Percentiles rank a stretch among this genome's conserved stretches.
Evolutionary conservation across 1,284 basidiomycete genomes (phyloP).

Genomic region (Sanghuangporus baumii): DNA sequence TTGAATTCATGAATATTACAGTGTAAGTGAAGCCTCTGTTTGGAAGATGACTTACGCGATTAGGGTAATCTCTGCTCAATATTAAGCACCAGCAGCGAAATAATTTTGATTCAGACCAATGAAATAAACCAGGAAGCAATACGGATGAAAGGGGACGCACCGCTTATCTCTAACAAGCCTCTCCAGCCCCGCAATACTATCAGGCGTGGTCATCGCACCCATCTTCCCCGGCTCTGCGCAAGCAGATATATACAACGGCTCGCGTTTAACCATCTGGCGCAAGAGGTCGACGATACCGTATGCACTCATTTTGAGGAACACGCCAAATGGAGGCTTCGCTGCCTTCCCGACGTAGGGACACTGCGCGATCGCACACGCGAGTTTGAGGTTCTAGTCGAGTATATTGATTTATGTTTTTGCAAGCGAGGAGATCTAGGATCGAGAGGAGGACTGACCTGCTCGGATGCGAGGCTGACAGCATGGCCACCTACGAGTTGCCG

Average conservation of each 20-base stretch:
- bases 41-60: neutral
- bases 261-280: conserved; percentile 29
- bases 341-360: conserved; percentile 30
- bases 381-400: conserved; percentile 21
- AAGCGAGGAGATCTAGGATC: neutral
- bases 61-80: conserved; percentile 1
- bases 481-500: conserved; percentile 29
- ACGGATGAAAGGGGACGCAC: neutral
- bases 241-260: conserved; percentile 31
- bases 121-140: neutral
- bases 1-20: neutral
- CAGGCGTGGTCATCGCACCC: conserved; percentile 22
- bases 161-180: conserved; percentile 10
- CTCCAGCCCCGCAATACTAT: conserved; percentile 20
- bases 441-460: conserved; percentile 23
- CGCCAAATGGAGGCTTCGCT: conserved; percentile 14
- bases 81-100: neutral
- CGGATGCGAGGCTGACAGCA: conserved; percentile 29
- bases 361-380: conserved; percentile 30
- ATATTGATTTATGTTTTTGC: neutral
- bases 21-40: neutral
- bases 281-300: conserved; percentile 27
- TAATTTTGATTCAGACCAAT: neutral
- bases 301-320: conserved; percentile 23
- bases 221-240: conserved; percentile 23